A percentile compares a stretch with the other conserved stretches of the same genome.
Conservation (phyloP, 176 grass and related monocot genomes). For the Ananas comosus region DNA sequence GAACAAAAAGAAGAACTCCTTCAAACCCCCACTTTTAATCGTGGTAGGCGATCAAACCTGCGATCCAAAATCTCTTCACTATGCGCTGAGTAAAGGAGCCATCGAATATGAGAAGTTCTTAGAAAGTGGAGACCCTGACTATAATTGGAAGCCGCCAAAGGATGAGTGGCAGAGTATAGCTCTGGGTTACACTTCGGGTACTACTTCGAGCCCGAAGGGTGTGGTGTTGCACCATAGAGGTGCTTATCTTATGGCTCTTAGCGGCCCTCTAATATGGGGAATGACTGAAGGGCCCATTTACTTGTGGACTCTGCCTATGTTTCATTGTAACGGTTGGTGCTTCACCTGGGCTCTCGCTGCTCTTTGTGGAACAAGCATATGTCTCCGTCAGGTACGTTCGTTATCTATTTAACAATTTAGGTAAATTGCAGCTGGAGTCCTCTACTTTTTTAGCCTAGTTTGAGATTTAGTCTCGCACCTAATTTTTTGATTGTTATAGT, state of each 20-base stretch:
- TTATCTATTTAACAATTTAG: not conserved
- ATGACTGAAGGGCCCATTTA: conserved; percentile 69
- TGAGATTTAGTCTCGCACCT: not conserved
- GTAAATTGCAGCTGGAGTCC: not conserved
- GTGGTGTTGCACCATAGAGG: conserved; percentile 87
- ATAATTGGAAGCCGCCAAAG: conserved; percentile 67
- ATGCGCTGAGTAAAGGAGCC: conserved; percentile 61
- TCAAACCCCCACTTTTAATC: conserved; percentile 64
- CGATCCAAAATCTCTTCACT: conserved; percentile 34
- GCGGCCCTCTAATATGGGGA: conserved; percentile 50
- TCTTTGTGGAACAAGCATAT: conserved; percentile 73
- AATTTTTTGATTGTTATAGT: too few relatives aligned
- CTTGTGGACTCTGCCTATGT: conserved; percentile 92
- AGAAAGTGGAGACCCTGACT: conserved; percentile 58
- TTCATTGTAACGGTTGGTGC: conserved; percentile 96
- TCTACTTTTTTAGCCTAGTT: not conserved
- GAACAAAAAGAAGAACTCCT: conserved; percentile 43
- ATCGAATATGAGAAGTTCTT: conserved; percentile 75
- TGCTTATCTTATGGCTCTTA: conserved; percentile 82
- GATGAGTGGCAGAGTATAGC: conserved; percentile 93
- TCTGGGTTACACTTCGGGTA: conserved; percentile 85
- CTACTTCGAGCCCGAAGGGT: conserved; percentile 77
- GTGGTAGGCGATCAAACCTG: conserved; percentile 68
- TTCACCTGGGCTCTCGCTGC: conserved; percentile 82
- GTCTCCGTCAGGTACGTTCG: conserved; percentile 76